Base-by-base conservation (phyloP, 768 basidiomycete genomes). In the Pisolithus orientalis region DNA sequence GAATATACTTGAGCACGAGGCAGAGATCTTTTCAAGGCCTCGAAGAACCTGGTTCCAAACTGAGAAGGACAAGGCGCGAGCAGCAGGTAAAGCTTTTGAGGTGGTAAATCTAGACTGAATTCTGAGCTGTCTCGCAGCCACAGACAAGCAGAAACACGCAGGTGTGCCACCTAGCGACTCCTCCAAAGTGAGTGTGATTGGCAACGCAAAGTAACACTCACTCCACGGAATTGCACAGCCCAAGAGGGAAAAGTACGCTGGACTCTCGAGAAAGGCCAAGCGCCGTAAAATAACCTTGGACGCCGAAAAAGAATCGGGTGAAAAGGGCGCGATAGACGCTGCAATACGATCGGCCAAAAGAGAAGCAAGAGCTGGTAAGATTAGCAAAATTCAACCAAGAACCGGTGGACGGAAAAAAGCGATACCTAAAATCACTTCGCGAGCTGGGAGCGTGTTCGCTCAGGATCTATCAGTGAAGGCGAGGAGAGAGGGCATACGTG, bases 21-120 rank as follows among this genome's bases (percentile, higher is more conserved):
- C 77, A 10, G 95, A 98, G 72, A 99, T 99, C 59, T 90, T 83
- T 67, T 85, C 90, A 21, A 77, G 94, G 53, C 96, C 96, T 5
- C 92, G 93, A 16, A 80, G 95, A 60, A 97, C 94, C n/a, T 99
- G 96, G 96, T 99, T 99, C 78, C 96, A 97, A 71, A 83, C 78
- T 8, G 75, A 77, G 52, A 88, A 86, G 66, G 92, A 96, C 61
- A 97, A 89, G 72, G 69, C 76, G 56, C 81, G 79, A 54, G 79
- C 92, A 5, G 82, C 86, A 81, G 86, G 94, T 95, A 56, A 39
- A 58, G 46, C 17, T 1, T 10, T 38, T 16, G 3, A 29, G 6
- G 49, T 59, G 29, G 13, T 4, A 24, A 8, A 10, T 21, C 40
- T 53, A 61, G 14, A 65, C 44, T 11, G 17, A 2, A 10, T 27